Evolutionary conservation across 768 basidiomycete genomes (phyloP), one percentile per base, ranked within the genome.

Genomic region (Polyporus arcularius): DNA sequence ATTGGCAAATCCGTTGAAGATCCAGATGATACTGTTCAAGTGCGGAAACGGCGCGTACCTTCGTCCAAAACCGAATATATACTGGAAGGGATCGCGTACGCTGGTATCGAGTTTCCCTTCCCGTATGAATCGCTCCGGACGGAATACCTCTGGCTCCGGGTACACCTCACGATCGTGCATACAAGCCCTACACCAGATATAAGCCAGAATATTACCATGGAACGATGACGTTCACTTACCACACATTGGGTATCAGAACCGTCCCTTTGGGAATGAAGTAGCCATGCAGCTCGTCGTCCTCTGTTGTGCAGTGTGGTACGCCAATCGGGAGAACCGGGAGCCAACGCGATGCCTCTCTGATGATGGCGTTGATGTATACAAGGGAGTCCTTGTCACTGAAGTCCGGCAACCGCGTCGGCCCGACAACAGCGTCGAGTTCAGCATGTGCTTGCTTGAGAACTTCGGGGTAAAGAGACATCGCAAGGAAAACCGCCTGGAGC

Each of bases 391-490:
- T 26, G 31, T 67, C 69, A 11, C 41, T 31, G 39, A 68, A 53
- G 15, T 48, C 57, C 1, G 71, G 71, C 15, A 70, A 55, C 7
- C 71, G 57, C 18, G 57, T 18, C 1, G 18, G 26, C 1, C 71
- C 71, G 15, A 72, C 48, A 14, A 67, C 68, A 4, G 53, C 16
- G 41, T 72, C 71, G 18, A 72, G 53, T 53, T 72, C 71, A 4
- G 62, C 62, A 12, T 70, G 71, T 2, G 68, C 71, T 32, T 62
- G 61, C 32, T 53, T 50, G 32, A 65, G 64, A 2, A 66, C 65
- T 12, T 65, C 61, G 10, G 71, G 71, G 43, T 68, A 26, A 4
- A 66, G 53, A 2, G 62, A 45, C 62, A 66, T 55, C 1, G 65
- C 67, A 4, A 70, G 50, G n/a, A 68, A 62, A 35, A 66, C 8